phyloP scores from a whole-genome alignment of 768 basidiomycete species.

The Rhodosporidiobolus odoratus region DNA sequence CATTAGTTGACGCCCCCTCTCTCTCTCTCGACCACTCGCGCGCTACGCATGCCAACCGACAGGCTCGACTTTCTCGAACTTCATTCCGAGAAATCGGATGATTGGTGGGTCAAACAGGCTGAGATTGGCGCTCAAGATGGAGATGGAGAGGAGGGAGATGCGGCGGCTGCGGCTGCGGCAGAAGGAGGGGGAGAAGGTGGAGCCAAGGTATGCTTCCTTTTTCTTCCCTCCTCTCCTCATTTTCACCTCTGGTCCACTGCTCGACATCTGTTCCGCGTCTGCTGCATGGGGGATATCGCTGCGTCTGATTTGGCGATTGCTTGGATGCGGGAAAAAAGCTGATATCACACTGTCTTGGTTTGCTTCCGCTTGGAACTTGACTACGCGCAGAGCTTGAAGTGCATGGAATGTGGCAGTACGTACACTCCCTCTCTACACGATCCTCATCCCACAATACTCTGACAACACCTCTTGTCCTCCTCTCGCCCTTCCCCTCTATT shows the following conservation, averaged over 20 bases:
- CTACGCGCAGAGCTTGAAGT: constrained; percentile 29
- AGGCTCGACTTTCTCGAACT: constrained; percentile 8
- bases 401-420: constrained; percentile 39
- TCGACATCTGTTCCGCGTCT: too few species aligned
- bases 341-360: background rate
- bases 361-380: too few species aligned
- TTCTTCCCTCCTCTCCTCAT: background rate
- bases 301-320: too few species aligned
- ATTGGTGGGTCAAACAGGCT: constrained; percentile 8
- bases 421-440: background rate
- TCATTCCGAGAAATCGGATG: constrained; percentile 20
- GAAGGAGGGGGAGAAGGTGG: constrained; percentile 48
- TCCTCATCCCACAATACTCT: background rate
- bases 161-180: constrained; percentile 54
- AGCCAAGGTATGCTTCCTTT: constrained; percentile 43
- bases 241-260: background rate
- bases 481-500: background rate
- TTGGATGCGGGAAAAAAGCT: too few species aligned
- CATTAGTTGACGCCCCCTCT: too few species aligned
- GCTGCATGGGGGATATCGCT: too few species aligned
- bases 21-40: background rate
- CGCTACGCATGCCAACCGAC: background rate
- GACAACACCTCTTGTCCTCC: background rate
- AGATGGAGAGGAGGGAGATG: constrained; percentile 21
- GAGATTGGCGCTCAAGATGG: background rate